These are phyloP conservation scores for Saturnispora hagleri DNA, from an alignment of 805 yeast genomes.

Conservation along the genomic window DNA sequence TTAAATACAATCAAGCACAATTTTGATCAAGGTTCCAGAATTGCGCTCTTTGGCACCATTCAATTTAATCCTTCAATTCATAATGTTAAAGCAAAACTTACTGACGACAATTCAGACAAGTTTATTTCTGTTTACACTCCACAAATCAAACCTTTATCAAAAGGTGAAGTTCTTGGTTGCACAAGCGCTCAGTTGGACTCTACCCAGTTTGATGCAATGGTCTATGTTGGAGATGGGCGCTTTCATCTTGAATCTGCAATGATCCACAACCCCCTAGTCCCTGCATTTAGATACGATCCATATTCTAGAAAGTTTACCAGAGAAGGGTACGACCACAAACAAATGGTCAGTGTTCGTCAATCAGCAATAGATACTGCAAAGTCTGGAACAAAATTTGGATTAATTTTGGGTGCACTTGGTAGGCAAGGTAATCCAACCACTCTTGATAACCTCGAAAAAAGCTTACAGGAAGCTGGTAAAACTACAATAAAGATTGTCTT, in stretches of 20 bases:
- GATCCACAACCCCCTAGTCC: slow-evolving; percentile 92
- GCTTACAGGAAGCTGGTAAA: slow-evolving; percentile 45
- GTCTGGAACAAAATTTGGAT: slow-evolving; percentile 59
- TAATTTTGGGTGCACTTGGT: slow-evolving; percentile 88
- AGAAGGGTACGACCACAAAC: slow-evolving; percentile 81
- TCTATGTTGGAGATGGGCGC: slow-evolving; percentile 92
- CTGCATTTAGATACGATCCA: slow-evolving; percentile 93
- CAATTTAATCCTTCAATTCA: slow-evolving; percentile 95
- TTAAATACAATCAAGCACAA: slow-evolving; percentile 67
- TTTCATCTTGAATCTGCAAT: slow-evolving; percentile 92
- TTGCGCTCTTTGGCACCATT: slow-evolving; percentile 91
- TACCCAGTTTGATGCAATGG: slow-evolving; percentile 63
- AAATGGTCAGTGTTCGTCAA: slow-evolving; percentile 63
- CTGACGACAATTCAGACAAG: slow-evolving; percentile 29
- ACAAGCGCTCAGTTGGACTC: slow-evolving; percentile 76
- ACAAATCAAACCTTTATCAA: slow-evolving; percentile 84
- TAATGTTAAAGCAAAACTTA: slow-evolving; percentile 54
- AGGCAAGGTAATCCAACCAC: slow-evolving; percentile 89
- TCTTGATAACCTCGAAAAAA: slow-evolving; percentile 51
- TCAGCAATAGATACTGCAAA: slow-evolving; percentile 63
- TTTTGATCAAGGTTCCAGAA: slow-evolving; percentile 49
- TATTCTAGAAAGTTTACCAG: slow-evolving; percentile 84
- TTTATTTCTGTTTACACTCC: slow-evolving; percentile 69
- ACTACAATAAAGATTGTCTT: slow-evolving; percentile 72
- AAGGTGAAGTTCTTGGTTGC: slow-evolving; percentile 95